These are phyloP conservation scores for Euphrasia arctica DNA, from an alignment of 305 asterid species.

Conservation along the genomic window DNA sequence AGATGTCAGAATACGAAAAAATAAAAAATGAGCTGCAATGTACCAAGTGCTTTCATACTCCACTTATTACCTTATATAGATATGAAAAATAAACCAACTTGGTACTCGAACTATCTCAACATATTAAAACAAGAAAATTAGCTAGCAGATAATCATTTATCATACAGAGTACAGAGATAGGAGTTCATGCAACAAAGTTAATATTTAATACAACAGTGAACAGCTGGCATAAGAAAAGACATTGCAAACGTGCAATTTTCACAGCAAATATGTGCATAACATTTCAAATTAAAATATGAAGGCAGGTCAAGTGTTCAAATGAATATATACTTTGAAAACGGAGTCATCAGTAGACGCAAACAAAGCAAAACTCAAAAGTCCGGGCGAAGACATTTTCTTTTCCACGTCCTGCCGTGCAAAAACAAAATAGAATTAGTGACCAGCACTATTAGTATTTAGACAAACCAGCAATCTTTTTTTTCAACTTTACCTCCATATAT, in stretches of 20 bases:
- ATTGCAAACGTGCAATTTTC: neutral
- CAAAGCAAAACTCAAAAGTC: neutral
- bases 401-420: neutral
- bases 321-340: neutral
- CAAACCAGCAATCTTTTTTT: conserved; percentile 12
- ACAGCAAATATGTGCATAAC: neutral
- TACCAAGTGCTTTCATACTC: neutral
- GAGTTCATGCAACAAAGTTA: neutral
- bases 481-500: conserved; percentile 57
- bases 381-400: neutral
- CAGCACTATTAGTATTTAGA: neutral
- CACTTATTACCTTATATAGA: neutral
- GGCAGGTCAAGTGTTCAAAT: neutral
- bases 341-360: neutral
- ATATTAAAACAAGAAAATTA: neutral
- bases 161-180: neutral
- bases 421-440: conserved; percentile 5
- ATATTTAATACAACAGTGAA: neutral
- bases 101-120: neutral
- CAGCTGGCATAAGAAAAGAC: neutral
- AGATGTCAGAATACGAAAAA: neutral
- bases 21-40: neutral
- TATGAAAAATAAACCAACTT: neutral
- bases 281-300: neutral
- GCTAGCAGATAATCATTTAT: neutral